Evolutionary conservation across 2,329 filamentous ascomycete species (phyloP).

Genomic region (Ophiostoma fasciatum): DNA sequence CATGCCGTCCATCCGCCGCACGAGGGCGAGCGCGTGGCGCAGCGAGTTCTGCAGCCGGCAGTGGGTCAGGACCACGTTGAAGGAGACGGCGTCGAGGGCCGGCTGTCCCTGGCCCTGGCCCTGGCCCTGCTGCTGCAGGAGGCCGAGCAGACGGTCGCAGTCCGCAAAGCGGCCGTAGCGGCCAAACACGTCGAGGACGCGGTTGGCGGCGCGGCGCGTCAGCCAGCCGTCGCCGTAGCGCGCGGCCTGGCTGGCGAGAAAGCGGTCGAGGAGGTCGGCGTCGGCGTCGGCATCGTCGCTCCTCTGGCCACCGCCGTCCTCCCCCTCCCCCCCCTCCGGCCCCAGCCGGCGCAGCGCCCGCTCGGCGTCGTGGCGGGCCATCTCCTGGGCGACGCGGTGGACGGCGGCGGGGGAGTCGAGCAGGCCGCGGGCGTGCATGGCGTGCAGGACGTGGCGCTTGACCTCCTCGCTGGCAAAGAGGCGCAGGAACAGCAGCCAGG

Average conservation of each 20-base stretch:
- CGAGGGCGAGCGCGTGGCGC: conserved; percentile 10
- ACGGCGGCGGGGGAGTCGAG: conserved; percentile 23
- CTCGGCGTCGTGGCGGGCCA: conserved; percentile 29
- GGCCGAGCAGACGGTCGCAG: conserved; percentile 18
- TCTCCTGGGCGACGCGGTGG: conserved; percentile 24
- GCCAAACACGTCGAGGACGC: conserved; percentile 27
- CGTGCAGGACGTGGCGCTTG: conserved; percentile 28
- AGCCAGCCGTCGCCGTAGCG: conserved; percentile 34
- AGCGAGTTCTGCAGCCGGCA: conserved; percentile 14
- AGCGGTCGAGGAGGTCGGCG: conserved; percentile 16
- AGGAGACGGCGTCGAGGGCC: conserved; percentile 9
- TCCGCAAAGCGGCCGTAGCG: conserved; percentile 21
- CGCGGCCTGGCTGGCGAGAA: conserved; percentile 25
- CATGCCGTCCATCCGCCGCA: conserved; percentile 14
- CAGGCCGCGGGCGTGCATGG: conserved; percentile 31
- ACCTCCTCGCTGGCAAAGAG: conserved; percentile 45
- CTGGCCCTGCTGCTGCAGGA: conserved; percentile 12
- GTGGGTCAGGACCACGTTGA: conserved; percentile 20
- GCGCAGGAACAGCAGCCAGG: conserved; percentile 34
- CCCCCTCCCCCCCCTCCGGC: neutral
- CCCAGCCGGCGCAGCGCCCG: conserved; percentile 15
- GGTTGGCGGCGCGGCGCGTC: conserved; percentile 20
- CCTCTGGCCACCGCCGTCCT: neutral
- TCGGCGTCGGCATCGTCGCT: conserved; percentile 19
- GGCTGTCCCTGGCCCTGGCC: neutral